A percentile compares a stretch with the other conserved stretches of the same genome.
phyloP scores from a whole-genome alignment of 1,139 yeast genomes.

The Suhomyces maxii region DNA sequence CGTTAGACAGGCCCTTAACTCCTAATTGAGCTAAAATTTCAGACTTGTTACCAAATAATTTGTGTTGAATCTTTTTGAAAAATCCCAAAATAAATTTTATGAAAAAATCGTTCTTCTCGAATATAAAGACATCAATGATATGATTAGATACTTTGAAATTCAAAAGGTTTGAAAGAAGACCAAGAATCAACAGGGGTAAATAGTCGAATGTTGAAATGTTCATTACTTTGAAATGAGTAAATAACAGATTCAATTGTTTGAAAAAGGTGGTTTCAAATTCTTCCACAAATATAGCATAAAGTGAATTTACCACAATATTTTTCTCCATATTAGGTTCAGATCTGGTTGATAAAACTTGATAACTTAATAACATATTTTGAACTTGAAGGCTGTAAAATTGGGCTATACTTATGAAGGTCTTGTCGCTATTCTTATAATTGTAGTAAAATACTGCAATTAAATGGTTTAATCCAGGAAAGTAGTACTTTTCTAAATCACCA shows the following conservation, averaged over 20 bases:
- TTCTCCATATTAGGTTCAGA: conserved; percentile 4
- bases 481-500: conserved; percentile 13
- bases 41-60: conserved; percentile 49
- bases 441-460: conserved; percentile 45
- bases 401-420: conserved; percentile 47
- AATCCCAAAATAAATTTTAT: conserved; percentile 51
- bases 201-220: conserved; percentile 33
- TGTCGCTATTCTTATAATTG: conserved; percentile 32
- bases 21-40: conserved; percentile 46
- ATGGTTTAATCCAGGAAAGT: conserved; percentile 27
- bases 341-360: conserved; percentile 6
- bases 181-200: conserved; percentile 22
- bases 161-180: conserved; percentile 23
- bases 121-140: conserved; percentile 57
- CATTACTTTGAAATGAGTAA: conserved; percentile 49
- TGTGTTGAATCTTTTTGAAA: conserved; percentile 47
- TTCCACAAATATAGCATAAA: conserved; percentile 21
- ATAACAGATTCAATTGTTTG: conserved; percentile 44
- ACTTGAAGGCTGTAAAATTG: conserved; percentile 40
- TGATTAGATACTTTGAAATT: conserved; percentile 28
- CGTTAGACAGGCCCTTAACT: conserved; percentile 16
- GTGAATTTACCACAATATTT: conserved; percentile 8
- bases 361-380: conserved; percentile 25
- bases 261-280: conserved; percentile 51
- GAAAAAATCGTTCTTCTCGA: conserved; percentile 53